Percentiles rank a stretch among this genome's conserved stretches.
These are phyloP conservation scores for Rhynchospora pubera DNA, from an alignment of 176 grass and related monocot species.

Conservation along the genomic window DNA sequence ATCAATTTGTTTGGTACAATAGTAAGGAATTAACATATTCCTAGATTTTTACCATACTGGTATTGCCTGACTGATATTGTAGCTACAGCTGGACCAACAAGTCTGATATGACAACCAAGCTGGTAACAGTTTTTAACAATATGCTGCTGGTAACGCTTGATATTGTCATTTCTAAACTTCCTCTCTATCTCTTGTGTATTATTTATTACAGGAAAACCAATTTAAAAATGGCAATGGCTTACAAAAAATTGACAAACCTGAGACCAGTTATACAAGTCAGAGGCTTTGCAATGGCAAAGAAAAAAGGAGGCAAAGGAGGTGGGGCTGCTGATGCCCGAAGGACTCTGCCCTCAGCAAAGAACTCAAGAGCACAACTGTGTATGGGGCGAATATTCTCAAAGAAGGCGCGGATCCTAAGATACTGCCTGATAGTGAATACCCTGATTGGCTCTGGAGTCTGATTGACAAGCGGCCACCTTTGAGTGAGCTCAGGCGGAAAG, in stretches of 20 bases:
- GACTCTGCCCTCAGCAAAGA: constrained; percentile 63
- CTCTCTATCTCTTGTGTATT: neutral
- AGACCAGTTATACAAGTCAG: constrained; percentile 31
- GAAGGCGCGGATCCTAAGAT: constrained; percentile 77
- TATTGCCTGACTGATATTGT: neutral
- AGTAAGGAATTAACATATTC: neutral
- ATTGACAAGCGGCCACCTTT: constrained; percentile 57
- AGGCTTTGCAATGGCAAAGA: constrained; percentile 70
- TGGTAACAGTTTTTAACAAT: neutral
- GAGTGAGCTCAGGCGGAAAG: constrained; percentile 74
- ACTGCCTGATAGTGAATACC: constrained; percentile 60
- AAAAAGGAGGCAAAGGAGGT: constrained; percentile 71
- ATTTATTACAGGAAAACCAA: constrained; percentile 21
- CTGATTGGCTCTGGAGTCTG: constrained; percentile 68
- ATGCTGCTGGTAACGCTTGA: neutral
- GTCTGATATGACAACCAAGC: neutral
- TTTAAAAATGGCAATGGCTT: constrained; percentile 45
- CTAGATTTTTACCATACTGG: neutral
- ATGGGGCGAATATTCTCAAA: constrained; percentile 84
- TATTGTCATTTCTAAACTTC: neutral
- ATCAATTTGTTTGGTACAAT: neutral
- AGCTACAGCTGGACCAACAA: neutral
- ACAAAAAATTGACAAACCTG: constrained; percentile 28
- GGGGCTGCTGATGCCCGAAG: constrained; percentile 47
- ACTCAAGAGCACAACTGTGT: constrained; percentile 68